Conservation (phyloP, 2,329 filamentous ascomycete genomes). For the Trichocomaceae sp. region DNA sequence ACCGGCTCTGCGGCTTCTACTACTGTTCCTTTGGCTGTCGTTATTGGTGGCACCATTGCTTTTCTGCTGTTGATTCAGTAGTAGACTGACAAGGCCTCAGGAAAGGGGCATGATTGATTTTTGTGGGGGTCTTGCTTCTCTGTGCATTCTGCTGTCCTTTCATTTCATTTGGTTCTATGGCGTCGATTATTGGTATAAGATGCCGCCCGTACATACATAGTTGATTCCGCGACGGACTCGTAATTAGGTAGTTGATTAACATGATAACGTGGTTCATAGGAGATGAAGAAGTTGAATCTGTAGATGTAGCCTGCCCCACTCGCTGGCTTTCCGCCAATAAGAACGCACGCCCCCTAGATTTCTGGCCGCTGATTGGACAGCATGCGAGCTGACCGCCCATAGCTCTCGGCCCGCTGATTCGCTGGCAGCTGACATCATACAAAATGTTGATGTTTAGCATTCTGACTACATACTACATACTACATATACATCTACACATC, state of each 20-base stretch:
- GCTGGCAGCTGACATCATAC: constrained; percentile 4
- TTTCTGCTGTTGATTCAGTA: constrained; percentile 27
- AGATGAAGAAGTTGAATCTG: background rate
- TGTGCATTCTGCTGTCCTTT: background rate
- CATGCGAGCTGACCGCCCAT: background rate
- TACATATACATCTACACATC: too few relatives aligned
- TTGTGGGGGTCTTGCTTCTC: too few relatives aligned
- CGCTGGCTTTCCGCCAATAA: background rate
- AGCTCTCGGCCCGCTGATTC: background rate
- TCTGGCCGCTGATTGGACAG: background rate
- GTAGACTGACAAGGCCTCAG: too few relatives aligned
- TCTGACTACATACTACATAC: background rate
- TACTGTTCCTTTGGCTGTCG: constrained; percentile 26
- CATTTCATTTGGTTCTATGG: background rate
- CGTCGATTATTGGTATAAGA: background rate
- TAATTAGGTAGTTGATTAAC: constrained; percentile 7
- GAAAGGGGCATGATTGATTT: background rate
- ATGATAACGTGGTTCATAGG: constrained; percentile 3
- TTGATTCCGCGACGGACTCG: background rate
- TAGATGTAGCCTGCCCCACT: background rate
- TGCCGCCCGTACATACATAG: constrained; percentile 7
- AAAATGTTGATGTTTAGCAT: background rate
- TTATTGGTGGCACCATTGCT: constrained; percentile 28
- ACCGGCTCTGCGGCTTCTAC: constrained; percentile 23
- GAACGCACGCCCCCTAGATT: background rate